Evolutionary conservation across 2,329 filamentous ascomycete species (phyloP).

Genomic region (Trichophyton verrucosum): DNA sequence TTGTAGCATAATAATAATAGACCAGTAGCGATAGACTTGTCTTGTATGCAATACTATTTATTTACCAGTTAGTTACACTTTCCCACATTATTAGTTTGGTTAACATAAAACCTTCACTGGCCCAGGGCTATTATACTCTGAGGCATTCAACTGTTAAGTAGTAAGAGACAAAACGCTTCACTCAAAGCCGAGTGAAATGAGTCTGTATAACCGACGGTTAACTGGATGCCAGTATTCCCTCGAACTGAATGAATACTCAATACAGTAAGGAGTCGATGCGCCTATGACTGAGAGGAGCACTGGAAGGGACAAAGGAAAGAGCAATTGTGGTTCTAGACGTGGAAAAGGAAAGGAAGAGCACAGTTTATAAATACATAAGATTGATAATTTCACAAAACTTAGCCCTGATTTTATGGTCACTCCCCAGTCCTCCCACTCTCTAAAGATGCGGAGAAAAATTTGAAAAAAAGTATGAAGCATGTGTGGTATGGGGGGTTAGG

Average conservation of each 20-base stretch:
- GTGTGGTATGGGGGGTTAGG: not conserved
- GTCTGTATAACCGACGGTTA: not conserved
- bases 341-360: slow-evolving; percentile 3
- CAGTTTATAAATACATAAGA: slow-evolving; percentile 4
- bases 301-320: not conserved
- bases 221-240: not conserved
- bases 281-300: not conserved
- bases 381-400: slow-evolving; percentile 4
- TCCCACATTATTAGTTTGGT: too few relatives aligned
- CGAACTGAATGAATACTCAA: not conserved
- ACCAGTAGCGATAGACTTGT: too few relatives aligned
- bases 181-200: too few relatives aligned
- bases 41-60: too few relatives aligned
- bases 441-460: slow-evolving; percentile 1
- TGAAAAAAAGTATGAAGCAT: slow-evolving; percentile 4
- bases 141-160: too few relatives aligned
- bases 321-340: slow-evolving; percentile 1
- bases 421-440: slow-evolving; percentile 1
- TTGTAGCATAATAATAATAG: not conserved
- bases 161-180: too few relatives aligned
- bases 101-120: too few relatives aligned
- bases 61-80: too few relatives aligned
- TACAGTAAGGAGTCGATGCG: not conserved
- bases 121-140: too few relatives aligned
- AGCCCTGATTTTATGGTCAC: slow-evolving; percentile 5